phyloP scores from a whole-genome alignment of 176 grass and related monocot genomes.

The Hsuehochloa calcarea region DNA sequence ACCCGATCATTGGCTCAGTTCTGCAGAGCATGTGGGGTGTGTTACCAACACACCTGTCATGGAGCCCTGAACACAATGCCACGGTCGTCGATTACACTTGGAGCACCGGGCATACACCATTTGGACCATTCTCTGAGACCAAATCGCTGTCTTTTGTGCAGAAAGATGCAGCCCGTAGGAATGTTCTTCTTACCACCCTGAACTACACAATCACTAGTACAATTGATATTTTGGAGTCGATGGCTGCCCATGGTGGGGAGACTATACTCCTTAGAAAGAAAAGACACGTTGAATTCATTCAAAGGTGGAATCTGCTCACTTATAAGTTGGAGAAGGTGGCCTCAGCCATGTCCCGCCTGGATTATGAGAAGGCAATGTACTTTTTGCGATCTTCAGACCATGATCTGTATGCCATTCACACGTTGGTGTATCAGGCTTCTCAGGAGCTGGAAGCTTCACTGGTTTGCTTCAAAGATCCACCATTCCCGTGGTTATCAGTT shows the following conservation, averaged over 20 bases:
- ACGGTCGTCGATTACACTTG: constrained; percentile 85
- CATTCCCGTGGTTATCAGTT: constrained; percentile 82
- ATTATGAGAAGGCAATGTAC: constrained; percentile 89
- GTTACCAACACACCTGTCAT: constrained; percentile 73
- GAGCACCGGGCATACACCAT: constrained; percentile 87
- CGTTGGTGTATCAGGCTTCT: constrained; percentile 74
- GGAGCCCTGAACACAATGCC: constrained; percentile 69
- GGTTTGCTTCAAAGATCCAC: constrained; percentile 88
- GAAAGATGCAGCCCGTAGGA: constrained; percentile 83
- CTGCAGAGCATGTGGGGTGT: constrained; percentile 97
- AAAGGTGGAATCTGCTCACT: constrained; percentile 90
- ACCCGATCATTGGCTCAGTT: constrained; percentile 70
- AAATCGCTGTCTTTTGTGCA: constrained; percentile 91
- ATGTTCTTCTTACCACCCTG: constrained; percentile 79
- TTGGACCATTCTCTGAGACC: constrained; percentile 87
- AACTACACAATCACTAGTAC: constrained; percentile 81
- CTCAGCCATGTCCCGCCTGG: constrained; percentile 79
- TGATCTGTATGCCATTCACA: constrained; percentile 83
- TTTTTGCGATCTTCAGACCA: constrained; percentile 79
- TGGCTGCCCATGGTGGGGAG: constrained; percentile 79
- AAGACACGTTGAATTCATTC: constrained; percentile 78
- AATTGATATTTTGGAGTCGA: constrained; percentile 66
- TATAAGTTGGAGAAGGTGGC: constrained; percentile 90
- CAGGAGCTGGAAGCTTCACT: constrained; percentile 87
- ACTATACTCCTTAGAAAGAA: constrained; percentile 82